Evolutionary conservation across 768 basidiomycete genomes (phyloP).

Genomic region (Exidia glandulosa): DNA sequence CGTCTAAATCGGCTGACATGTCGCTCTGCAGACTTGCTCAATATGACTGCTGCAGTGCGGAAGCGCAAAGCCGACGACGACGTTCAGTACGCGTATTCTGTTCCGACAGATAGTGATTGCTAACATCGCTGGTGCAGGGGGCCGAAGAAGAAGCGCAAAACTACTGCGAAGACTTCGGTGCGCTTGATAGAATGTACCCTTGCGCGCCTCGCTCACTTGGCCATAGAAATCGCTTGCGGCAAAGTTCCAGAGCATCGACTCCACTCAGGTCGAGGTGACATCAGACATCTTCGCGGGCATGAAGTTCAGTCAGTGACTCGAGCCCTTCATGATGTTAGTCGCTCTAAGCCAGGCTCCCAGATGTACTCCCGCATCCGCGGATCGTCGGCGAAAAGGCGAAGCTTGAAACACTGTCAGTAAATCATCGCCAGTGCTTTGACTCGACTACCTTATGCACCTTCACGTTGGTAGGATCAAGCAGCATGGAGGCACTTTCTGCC

Average conservation of each 20-base stretch:
- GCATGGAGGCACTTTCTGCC: constrained; percentile 55
- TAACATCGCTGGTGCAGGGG: constrained; percentile 12
- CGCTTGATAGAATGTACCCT: neutral
- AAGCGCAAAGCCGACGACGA: constrained; percentile 68
- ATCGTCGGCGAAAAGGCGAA: constrained; percentile 48
- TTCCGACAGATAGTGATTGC: neutral
- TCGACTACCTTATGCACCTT: neutral
- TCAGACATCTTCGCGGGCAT: constrained; percentile 60
- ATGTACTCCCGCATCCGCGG: neutral
- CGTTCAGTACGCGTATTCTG: constrained; percentile 28
- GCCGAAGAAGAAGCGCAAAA: constrained; percentile 50
- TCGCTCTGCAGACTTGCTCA: constrained; percentile 38
- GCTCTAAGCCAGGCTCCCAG: neutral
- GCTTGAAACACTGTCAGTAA: constrained; percentile 49
- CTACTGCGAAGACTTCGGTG: constrained; percentile 41
- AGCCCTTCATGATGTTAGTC: neutral
- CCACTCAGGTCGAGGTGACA: constrained; percentile 47
- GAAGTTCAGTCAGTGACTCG: constrained; percentile 58
- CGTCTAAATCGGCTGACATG: neutral
- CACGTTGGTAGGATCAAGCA: constrained; percentile 44
- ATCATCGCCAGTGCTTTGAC: neutral
- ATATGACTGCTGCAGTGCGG: constrained; percentile 47
- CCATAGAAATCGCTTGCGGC: constrained; percentile 47
- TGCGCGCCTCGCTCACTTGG: neutral
- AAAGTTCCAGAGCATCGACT: constrained; percentile 53